Evolutionary conservation across 2,329 filamentous ascomycete genomes (phyloP), one percentile per base, ranked within the genome.

Genomic region (Stenocarpella maydis): DNA sequence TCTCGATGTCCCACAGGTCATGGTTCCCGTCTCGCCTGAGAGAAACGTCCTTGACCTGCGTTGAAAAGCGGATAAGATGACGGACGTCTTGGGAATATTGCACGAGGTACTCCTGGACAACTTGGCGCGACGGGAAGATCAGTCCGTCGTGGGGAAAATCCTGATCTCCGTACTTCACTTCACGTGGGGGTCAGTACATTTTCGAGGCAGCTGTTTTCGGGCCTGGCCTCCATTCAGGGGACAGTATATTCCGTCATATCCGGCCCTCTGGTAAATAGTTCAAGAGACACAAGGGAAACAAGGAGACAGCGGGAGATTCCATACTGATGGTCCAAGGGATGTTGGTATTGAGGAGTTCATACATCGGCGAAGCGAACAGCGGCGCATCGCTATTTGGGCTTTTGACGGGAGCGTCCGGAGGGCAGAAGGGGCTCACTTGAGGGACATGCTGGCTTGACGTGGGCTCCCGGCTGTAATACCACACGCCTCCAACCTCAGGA

Each of bases 341-440:
- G 78, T 98, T 98, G 26, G 95, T 94, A 76, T 97, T 91, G 19
- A 98, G 83, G 28, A 86, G 82, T 58, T 94, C 89, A 78, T 98
- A 98, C 80, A 97, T 88, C 3, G 95, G 92, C 21, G 92, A 93
- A n/a, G 93, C 84, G 75, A 95, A 97, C 2, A 89, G 79, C 7
- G 91, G 87, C 1, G 86, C 76, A 10, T 72, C 60, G 69, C 72
- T 74, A 8, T 75, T 73, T 19, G 74, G 72, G 21, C 78, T 76
- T 82, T 84, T 88, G 69, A 90, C 79, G 6, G 92, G 91, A 68
- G 86, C 83, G 72, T 95, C 91, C 0, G 87, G 83, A 28, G 87
- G 85, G 53, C 85, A 85, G 74, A 87, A 87, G 31, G 89, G 86
- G 74, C 87, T 86, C n/a, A 88, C 88, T 76, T 94, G 91, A 9